phyloP scores from a whole-genome alignment of 2,329 filamentous ascomycete genomes.

The Diatrype stigma region DNA sequence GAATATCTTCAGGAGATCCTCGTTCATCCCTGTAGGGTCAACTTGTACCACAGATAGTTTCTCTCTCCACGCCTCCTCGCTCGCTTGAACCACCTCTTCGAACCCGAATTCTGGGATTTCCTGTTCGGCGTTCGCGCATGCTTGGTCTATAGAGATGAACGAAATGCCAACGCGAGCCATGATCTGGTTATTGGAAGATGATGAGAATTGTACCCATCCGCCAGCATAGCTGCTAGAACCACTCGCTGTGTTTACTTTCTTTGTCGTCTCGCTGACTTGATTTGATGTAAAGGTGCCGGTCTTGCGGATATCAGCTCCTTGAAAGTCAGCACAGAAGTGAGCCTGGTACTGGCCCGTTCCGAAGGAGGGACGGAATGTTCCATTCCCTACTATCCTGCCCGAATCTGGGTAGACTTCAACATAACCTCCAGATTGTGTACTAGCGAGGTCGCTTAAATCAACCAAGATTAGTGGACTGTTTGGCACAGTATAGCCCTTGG shows the following conservation, averaged over 20 bases:
- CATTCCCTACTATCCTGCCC: constrained; percentile 56
- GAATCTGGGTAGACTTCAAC: constrained; percentile 46
- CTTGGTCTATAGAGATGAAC: constrained; percentile 63
- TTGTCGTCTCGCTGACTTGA: constrained; percentile 31
- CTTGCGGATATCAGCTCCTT: constrained; percentile 47
- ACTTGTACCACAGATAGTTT: constrained; percentile 60
- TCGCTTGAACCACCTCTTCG: constrained; percentile 46
- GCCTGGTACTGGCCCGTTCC: constrained; percentile 53
- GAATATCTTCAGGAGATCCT: constrained; percentile 58
- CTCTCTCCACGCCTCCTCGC: constrained; percentile 56
- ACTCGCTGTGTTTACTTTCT: constrained; percentile 26
- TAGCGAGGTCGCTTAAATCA: constrained; percentile 55
- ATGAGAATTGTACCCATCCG: constrained; percentile 59
- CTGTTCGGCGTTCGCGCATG: constrained; percentile 63
- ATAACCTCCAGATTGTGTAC: constrained; percentile 44
- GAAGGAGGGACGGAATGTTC: constrained; percentile 57
- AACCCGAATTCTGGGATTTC: constrained; percentile 67
- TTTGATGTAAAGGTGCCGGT: constrained; percentile 54
- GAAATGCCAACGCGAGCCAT: constrained; percentile 68
- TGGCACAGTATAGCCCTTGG: constrained; percentile 23
- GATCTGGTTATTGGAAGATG: constrained; percentile 42
- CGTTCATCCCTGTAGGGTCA: constrained; percentile 49
- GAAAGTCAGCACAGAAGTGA: constrained; percentile 60
- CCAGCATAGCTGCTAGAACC: constrained; percentile 40
- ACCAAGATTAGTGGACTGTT: constrained; percentile 54